Percentiles rank a stretch among this genome's conserved stretches.
Conservation (phyloP, 352 stramenopile species). For the Globisporangium cylindrosporum region DNA sequence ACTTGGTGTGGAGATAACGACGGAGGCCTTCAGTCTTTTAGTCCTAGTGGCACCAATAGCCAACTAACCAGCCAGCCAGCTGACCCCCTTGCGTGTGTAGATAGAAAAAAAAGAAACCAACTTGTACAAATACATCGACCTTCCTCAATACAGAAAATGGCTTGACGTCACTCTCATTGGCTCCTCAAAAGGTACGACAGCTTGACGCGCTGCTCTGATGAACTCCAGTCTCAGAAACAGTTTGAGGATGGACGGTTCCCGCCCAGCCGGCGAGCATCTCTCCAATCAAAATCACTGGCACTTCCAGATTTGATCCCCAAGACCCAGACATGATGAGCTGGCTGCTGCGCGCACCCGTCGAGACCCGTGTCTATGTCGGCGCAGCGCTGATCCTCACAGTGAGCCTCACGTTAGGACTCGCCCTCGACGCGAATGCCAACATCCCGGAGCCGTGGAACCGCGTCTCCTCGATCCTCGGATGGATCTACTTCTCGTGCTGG, state of each 20-base stretch:
- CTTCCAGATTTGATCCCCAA: neutral
- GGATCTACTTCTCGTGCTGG: slow-evolving; percentile 41
- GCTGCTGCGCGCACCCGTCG: neutral
- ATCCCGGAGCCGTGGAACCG: slow-evolving; percentile 83
- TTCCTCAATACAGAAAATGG: neutral
- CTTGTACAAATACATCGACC: neutral
- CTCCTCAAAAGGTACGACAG: neutral
- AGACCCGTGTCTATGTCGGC: neutral
- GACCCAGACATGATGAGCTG: neutral
- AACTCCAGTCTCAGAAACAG: neutral
- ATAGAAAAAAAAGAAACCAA: neutral
- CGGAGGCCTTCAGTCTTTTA: no score
- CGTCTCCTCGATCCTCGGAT: slow-evolving; percentile 85
- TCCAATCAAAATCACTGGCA: neutral
- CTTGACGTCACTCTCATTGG: neutral
- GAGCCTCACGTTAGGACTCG: neutral
- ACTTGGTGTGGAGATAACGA: no score
- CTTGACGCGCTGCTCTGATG: neutral
- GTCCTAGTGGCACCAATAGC: no score
- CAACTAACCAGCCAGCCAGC: no score
- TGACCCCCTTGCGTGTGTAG: no score
- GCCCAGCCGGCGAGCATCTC: neutral
- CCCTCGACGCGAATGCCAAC: slow-evolving; percentile 31
- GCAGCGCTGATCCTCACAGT: neutral
- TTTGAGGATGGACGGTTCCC: neutral